Percentiles rank a stretch among this genome's conserved stretches.
These are phyloP conservation scores for Lachancea fermentati DNA, from an alignment of 805 yeast species.

Conservation along the genomic window DNA sequence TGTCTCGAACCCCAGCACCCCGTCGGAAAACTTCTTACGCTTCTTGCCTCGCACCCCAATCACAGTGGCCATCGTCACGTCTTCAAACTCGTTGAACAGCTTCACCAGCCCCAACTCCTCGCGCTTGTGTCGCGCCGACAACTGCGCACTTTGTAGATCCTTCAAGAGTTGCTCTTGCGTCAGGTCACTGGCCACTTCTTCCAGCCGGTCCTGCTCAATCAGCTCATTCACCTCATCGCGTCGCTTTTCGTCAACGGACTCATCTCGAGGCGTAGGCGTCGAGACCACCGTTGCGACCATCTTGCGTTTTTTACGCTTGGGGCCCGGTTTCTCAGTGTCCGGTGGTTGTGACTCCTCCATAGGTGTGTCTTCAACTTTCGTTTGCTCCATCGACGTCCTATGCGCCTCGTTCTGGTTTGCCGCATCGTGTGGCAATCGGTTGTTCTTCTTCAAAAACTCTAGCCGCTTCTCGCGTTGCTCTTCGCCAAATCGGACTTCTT, in stretches of 20 bases:
- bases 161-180: constrained; percentile 22
- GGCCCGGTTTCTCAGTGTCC: constrained; percentile 2
- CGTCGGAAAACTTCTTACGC: constrained; percentile 30
- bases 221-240: constrained; percentile 11
- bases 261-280: constrained; percentile 3
- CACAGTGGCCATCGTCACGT: constrained; percentile 31
- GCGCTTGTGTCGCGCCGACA: constrained; percentile 18
- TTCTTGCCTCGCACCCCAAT: constrained; percentile 35
- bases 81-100: constrained; percentile 32
- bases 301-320: constrained; percentile 3
- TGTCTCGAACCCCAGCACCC: constrained; percentile 31
- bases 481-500: constrained; percentile 27
- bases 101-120: constrained; percentile 29
- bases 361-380: constrained; percentile 2
- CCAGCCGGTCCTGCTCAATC: constrained; percentile 5
- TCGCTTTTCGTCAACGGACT: constrained; percentile 8
- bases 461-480: constrained; percentile 23
- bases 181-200: constrained; percentile 7
- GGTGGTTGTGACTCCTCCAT: constrained; percentile 5
- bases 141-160: constrained; percentile 22
- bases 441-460: constrained; percentile 18
- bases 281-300: constrained; percentile 2
- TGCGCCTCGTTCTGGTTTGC: constrained; percentile 1
- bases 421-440: constrained; percentile 5
- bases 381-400: constrained; percentile 6